Percentiles rank a stretch among this genome's conserved stretches.
Conservation (phyloP, 2,329 filamentous ascomycete species). For the Aspergillus sojae region DNA sequence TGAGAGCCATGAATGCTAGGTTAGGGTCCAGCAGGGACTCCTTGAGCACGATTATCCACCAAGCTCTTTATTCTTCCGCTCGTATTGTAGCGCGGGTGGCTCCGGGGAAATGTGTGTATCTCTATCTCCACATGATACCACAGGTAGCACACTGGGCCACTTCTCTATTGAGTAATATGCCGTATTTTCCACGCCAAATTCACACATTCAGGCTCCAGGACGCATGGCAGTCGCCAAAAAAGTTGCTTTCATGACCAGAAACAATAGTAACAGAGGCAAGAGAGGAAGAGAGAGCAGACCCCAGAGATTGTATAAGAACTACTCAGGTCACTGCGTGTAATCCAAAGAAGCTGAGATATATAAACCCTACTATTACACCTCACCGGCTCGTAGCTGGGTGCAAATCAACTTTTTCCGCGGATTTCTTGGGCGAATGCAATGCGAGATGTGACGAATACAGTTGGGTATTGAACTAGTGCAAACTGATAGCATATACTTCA, state of each 20-base stretch:
- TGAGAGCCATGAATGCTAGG: constrained; percentile 13
- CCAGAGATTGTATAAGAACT: not conserved
- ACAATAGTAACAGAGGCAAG: not conserved
- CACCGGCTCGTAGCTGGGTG: not conserved
- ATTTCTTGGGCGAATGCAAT: not conserved
- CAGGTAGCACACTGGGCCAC: not conserved
- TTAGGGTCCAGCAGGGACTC: not conserved
- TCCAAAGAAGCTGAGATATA: not conserved
- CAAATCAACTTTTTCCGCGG: not conserved
- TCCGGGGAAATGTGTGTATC: not conserved
- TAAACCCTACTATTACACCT: not conserved
- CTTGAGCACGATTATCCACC: not conserved
- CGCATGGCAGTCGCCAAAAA: not conserved
- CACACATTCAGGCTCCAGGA: constrained; percentile 13
- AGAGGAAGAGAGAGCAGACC: not conserved
- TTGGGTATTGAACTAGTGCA: not conserved
- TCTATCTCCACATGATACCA: not conserved
- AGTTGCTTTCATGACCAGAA: not conserved
- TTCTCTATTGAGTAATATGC: not conserved
- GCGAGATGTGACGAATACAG: not conserved
- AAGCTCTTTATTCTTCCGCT: not conserved
- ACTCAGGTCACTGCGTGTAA: not conserved
- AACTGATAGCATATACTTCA: not conserved
- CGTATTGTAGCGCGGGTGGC: not conserved
- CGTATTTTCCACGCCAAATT: not conserved